phyloP scores from a whole-genome alignment of 768 basidiomycete genomes.

The Tephrocybe sp. region DNA sequence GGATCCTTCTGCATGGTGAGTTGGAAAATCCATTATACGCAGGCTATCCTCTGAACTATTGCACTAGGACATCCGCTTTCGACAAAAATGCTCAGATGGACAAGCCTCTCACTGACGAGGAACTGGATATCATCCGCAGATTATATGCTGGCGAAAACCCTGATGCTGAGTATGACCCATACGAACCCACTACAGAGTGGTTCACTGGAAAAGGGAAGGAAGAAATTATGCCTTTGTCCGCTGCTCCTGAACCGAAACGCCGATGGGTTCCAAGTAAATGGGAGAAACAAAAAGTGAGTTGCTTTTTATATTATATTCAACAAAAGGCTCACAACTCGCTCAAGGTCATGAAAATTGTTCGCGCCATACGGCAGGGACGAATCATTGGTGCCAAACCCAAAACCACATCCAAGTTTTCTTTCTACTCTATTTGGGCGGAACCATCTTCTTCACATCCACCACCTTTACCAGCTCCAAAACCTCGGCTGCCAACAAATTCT shows the following conservation, averaged over 20 bases:
- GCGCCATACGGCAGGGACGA: constrained; percentile 93
- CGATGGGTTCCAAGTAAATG: constrained; percentile 98
- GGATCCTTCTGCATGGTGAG: constrained; percentile 84
- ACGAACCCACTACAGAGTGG: constrained; percentile 93
- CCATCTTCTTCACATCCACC: constrained; percentile 73
- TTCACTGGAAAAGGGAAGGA: constrained; percentile 96
- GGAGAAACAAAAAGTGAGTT: constrained; percentile 94
- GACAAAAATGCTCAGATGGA: constrained; percentile 86
- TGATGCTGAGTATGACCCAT: constrained; percentile 86
- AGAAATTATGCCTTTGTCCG: constrained; percentile 89
- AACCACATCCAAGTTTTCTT: constrained; percentile 60
- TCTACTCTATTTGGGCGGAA: constrained; percentile 90
- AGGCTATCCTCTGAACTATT: neutral
- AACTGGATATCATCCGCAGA: constrained; percentile 91
- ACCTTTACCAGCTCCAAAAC: constrained; percentile 91
- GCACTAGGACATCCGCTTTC: constrained; percentile 81
- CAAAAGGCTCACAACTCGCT: constrained; percentile 1
- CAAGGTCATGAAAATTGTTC: constrained; percentile 99
- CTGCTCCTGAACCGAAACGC: constrained; percentile 92
- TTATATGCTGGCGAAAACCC: constrained; percentile 91
- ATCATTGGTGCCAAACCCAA: constrained; percentile 90
- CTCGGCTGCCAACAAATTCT: constrained; percentile 83
- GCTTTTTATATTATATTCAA: neutral
- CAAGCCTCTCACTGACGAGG: constrained; percentile 82
- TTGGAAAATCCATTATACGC: constrained; percentile 9